A percentile compares a stretch with the other conserved stretches of the same genome.
phyloP scores from a whole-genome alignment of 2,329 filamentous ascomycete species.

The Drechslerella dactyloides region DNA sequence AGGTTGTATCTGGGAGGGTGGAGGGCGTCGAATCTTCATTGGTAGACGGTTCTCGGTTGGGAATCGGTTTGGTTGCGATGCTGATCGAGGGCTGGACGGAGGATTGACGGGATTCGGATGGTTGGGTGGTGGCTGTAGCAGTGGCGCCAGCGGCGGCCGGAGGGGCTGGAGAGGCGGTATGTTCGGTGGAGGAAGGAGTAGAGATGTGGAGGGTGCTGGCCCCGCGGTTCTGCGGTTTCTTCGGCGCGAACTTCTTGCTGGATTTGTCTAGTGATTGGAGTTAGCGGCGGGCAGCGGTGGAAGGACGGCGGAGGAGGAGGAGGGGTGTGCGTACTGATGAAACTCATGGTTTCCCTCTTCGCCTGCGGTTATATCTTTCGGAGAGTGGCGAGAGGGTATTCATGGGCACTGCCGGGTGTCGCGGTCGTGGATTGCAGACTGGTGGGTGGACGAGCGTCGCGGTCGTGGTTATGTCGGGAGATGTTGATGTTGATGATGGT shows the following conservation, averaged over 20 bases:
- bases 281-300: neutral
- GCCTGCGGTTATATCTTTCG: constrained; percentile 3
- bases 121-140: neutral
- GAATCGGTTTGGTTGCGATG: constrained; percentile 41
- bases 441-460: too few species aligned
- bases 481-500: constrained; percentile 3
- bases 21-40: constrained; percentile 8
- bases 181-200: constrained; percentile 41
- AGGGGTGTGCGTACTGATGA: constrained; percentile 31
- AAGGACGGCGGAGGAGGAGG: neutral
- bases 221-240: constrained; percentile 46
- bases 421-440: neutral
- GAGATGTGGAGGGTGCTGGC: constrained; percentile 21
- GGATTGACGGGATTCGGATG: constrained; percentile 23
- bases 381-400: neutral
- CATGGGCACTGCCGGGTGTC: constrained; percentile 14
- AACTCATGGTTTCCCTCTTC: constrained; percentile 41
- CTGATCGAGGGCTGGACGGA: constrained; percentile 24
- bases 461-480: neutral
- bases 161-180: constrained; percentile 45
- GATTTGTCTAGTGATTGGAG: constrained; percentile 31
- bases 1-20: constrained; percentile 15
- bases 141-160: constrained; percentile 9
- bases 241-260: constrained; percentile 44
- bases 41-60: constrained; percentile 11